Conservation (phyloP, 169 alveolate genomes). For the Eimeria acervulina region DNA sequence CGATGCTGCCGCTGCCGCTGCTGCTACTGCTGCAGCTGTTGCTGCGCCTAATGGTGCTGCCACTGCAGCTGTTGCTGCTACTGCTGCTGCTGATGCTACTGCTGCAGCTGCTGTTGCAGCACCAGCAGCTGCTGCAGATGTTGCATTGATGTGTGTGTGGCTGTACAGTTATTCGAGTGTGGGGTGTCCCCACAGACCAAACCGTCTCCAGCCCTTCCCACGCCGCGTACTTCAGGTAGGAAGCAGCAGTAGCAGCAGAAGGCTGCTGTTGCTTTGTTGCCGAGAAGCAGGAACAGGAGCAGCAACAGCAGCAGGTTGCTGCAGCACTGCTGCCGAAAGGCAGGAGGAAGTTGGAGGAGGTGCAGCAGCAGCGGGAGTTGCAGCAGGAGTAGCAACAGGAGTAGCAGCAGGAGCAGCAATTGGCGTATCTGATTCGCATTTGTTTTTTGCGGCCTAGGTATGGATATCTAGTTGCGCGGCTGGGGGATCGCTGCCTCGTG, state of each 20-base stretch:
- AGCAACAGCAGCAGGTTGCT: neutral
- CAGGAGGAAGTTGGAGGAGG: neutral
- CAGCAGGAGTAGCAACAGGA: neutral
- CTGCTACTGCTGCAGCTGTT: too few relatives aligned
- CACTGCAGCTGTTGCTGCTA: neutral
- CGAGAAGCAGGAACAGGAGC: neutral
- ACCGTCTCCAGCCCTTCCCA: constrained; percentile 12
- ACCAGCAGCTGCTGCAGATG: neutral
- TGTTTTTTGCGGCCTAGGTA: neutral
- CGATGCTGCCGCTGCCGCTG: too few relatives aligned
- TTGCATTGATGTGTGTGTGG: neutral
- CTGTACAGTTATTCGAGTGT: constrained; percentile 17
- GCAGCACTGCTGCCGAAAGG: neutral
- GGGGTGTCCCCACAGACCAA: constrained; percentile 33
- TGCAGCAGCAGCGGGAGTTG: neutral
- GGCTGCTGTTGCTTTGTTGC: neutral
- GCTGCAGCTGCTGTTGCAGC: neutral
- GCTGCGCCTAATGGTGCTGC: neutral
- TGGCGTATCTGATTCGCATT: neutral
- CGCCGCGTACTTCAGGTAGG: constrained; percentile 22
- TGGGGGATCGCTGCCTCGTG: constrained; percentile 60
- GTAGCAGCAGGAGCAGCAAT: neutral
- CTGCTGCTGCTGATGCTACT: too few relatives aligned
- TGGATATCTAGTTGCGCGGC: constrained; percentile 45
- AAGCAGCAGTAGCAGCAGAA: neutral